A percentile compares a stretch with the other conserved stretches of the same genome.
Evolutionary conservation across 352 stramenopile species (phyloP).

Genomic region (Globisporangium cederbergense): DNA sequence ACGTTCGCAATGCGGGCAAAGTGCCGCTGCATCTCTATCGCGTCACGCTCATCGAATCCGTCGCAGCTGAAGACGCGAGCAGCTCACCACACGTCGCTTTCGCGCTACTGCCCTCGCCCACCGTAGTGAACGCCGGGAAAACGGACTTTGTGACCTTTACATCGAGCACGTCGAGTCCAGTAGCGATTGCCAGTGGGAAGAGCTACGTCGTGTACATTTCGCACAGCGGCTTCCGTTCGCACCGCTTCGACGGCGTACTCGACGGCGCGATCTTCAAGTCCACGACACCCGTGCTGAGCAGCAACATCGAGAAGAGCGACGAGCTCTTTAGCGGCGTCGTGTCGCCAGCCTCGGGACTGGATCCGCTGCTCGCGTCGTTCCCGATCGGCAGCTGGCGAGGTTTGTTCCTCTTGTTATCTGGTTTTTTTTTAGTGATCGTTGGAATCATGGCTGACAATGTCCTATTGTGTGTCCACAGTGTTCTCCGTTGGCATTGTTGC

Average conservation of each 20-base stretch:
- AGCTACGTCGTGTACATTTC: conserved; percentile 57
- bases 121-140: conserved; percentile 26
- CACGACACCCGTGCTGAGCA: conserved; percentile 8
- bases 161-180: conserved; percentile 20
- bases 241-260: conserved; percentile 46
- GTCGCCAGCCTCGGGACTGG: conserved; percentile 21
- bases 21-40: conserved; percentile 49
- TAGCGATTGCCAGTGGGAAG: conserved; percentile 22
- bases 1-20: conserved; percentile 37
- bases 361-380: conserved; percentile 35
- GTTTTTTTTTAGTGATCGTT: too few species aligned
- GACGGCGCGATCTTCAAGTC: conserved; percentile 33
- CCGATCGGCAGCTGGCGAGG: conserved; percentile 54
- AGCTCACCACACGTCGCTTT: conserved; percentile 11
- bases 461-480: conserved; percentile 24
- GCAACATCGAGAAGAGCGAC: conserved; percentile 19
- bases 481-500: conserved; percentile 46
- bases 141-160: conserved; percentile 28
- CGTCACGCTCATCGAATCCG: conserved; percentile 23
- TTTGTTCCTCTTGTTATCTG: conserved; percentile 16
- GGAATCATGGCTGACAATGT: not conserved
- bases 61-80: conserved; percentile 8
- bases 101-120: conserved; percentile 29
- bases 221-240: conserved; percentile 51
- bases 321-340: conserved; percentile 31